These are phyloP conservation scores for Phyllostachys edulis DNA, from an alignment of 176 grass and related monocot species.

Conservation along the genomic window DNA sequence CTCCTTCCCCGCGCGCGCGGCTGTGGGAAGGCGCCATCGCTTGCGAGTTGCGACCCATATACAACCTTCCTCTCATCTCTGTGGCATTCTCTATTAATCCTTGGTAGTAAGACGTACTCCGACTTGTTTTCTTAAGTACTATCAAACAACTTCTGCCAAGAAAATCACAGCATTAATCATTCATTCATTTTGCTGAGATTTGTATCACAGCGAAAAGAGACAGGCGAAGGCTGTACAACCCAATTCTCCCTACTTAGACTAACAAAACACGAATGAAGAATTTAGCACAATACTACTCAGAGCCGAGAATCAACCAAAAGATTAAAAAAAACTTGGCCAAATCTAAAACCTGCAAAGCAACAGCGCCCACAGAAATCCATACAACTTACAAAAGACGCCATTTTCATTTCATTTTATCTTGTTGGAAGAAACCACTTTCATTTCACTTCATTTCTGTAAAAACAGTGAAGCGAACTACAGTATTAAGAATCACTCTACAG, in stretches of 20 bases:
- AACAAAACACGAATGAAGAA: neutral
- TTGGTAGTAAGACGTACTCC: no score
- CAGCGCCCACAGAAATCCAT: neutral
- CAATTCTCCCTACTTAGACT: neutral
- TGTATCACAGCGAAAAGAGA: neutral
- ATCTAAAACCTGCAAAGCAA: neutral
- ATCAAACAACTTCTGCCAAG: neutral
- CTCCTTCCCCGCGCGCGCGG: neutral
- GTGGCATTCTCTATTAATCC: no score
- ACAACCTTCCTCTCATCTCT: no score
- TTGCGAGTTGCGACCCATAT: no score
- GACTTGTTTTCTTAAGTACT: no score
- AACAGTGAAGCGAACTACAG: conserved; percentile 24
- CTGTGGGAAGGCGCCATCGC: neutral
- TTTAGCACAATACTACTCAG: neutral
- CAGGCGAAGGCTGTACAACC: neutral
- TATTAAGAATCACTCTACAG: conserved; percentile 66
- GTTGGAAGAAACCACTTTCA: neutral
- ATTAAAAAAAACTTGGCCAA: neutral
- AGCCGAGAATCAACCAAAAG: neutral
- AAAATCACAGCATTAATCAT: neutral
- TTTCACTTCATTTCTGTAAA: conserved; percentile 40
- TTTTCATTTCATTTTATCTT: conserved; percentile 31
- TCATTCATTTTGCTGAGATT: neutral
- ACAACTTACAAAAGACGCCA: neutral